phyloP scores from a whole-genome alignment of 345 rosid species.

The Lepidium africanum region DNA sequence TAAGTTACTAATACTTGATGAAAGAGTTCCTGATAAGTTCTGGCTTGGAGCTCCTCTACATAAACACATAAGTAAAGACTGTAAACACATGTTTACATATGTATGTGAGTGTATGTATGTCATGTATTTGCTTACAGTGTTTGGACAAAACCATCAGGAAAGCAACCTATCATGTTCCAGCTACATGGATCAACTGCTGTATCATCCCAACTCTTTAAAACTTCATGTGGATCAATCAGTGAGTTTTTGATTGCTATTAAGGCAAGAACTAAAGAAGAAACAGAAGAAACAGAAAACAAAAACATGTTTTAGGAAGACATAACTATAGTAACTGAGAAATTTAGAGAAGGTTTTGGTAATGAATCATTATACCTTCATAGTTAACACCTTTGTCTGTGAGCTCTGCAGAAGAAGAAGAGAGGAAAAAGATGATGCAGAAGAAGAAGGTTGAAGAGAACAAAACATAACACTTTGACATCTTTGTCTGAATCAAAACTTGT shows the following conservation, averaged over 20 bases:
- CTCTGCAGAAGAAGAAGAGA: slow-evolving; percentile 42
- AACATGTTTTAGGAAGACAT: neutral
- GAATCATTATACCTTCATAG: slow-evolving; percentile 64
- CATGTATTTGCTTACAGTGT: slow-evolving; percentile 51
- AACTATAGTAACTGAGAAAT: neutral
- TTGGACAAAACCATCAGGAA: slow-evolving; percentile 52
- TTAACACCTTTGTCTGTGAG: slow-evolving; percentile 79
- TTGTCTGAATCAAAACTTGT: slow-evolving; percentile 8
- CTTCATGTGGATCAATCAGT: slow-evolving; percentile 58
- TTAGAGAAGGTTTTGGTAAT: neutral
- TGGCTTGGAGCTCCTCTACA: slow-evolving; percentile 87
- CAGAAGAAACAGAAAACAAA: neutral
- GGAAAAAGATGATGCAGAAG: slow-evolving; percentile 10
- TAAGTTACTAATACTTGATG: slow-evolving; percentile 68
- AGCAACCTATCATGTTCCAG: slow-evolving; percentile 73
- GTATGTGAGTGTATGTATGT: neutral
- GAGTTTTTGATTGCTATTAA: slow-evolving; percentile 45
- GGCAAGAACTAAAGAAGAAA: slow-evolving; percentile 53
- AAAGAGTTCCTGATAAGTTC: slow-evolving; percentile 60
- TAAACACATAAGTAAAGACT: neutral
- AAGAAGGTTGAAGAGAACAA: slow-evolving; percentile 22
- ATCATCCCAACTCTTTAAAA: slow-evolving; percentile 67
- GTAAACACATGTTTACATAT: neutral
- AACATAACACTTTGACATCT: slow-evolving; percentile 7
- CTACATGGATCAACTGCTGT: slow-evolving; percentile 82